Evolutionary conservation across 805 yeast species (phyloP).

Genomic region (Kazachstania martiniae): DNA sequence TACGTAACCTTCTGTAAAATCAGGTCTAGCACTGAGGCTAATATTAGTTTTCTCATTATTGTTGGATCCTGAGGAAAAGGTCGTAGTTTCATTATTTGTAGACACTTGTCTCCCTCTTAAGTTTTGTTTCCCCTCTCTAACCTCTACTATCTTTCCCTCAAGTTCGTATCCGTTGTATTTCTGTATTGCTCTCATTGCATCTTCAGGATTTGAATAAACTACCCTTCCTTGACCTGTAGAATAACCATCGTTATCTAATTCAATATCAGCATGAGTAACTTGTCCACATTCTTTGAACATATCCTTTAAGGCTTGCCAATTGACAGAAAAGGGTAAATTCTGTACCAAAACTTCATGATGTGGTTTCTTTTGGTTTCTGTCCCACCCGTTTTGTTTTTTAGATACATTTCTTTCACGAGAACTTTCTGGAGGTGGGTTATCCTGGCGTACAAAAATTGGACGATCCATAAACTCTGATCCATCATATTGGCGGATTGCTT

Average conservation of each 20-base stretch:
- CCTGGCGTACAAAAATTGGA: constrained; percentile 80
- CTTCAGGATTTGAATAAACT: constrained; percentile 49
- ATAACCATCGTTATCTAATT: constrained; percentile 49
- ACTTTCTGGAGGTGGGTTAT: constrained; percentile 66
- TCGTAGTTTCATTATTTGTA: neutral
- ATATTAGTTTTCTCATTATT: neutral
- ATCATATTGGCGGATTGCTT: constrained; percentile 61
- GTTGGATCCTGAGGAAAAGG: neutral
- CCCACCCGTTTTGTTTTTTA: neutral
- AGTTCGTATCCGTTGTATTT: constrained; percentile 58
- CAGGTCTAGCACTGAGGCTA: constrained; percentile 20
- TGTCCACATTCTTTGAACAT: constrained; percentile 67
- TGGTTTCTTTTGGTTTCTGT: constrained; percentile 2
- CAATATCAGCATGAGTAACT: constrained; percentile 75
- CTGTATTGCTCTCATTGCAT: constrained; percentile 61
- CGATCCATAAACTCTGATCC: constrained; percentile 60
- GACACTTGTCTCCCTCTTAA: too few relatives aligned
- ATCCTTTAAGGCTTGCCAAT: constrained; percentile 81
- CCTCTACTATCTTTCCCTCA: constrained; percentile 11
- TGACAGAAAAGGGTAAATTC: constrained; percentile 70
- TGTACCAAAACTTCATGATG: constrained; percentile 57
- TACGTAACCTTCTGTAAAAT: constrained; percentile 54
- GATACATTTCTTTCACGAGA: constrained; percentile 7
- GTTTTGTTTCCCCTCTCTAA: constrained; percentile 4
- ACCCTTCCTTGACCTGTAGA: constrained; percentile 80